Percentiles rank a stretch among this genome's conserved stretches.
Evolutionary conservation across 1,284 basidiomycete genomes (phyloP).

Genomic region (Fomitopsis schrenkii): DNA sequence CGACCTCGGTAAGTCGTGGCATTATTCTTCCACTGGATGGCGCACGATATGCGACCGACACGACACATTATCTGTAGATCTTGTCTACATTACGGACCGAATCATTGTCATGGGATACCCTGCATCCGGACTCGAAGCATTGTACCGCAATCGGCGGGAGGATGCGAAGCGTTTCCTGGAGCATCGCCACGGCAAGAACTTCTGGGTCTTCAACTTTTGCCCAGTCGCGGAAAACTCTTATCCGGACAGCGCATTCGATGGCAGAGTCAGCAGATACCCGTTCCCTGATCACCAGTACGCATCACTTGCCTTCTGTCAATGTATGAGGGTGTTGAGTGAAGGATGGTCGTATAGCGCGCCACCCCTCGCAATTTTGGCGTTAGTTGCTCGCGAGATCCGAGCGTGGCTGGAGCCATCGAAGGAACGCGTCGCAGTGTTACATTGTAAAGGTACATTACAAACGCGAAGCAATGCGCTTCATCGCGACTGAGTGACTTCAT

Average conservation of each 20-base stretch:
- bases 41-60: no score
- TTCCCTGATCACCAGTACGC: conserved; percentile 87
- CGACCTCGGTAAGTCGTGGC: conserved; percentile 50
- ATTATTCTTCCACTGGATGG: no score
- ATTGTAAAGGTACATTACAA: conserved; percentile 76
- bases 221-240: conserved; percentile 75
- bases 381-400: conserved; percentile 75
- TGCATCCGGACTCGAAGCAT: conserved; percentile 72
- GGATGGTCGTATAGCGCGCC: conserved; percentile 54
- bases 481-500: conserved; percentile 76
- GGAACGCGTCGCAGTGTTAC: conserved; percentile 76
- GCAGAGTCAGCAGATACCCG: conserved; percentile 78
- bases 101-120: conserved; percentile 92
- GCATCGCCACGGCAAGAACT: conserved; percentile 69
- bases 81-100: conserved; percentile 79
- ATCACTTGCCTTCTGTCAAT: neutral
- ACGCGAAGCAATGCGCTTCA: conserved; percentile 60
- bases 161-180: conserved; percentile 80
- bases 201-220: conserved; percentile 87
- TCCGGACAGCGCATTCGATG: conserved; percentile 54
- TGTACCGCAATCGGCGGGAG: conserved; percentile 79
- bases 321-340: no score
- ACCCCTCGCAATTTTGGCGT: conserved; percentile 75
- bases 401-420: conserved; percentile 71
- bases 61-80: conserved; percentile 39